Percentiles rank a stretch among this genome's conserved stretches.
phyloP scores from a whole-genome alignment of 2,329 filamentous ascomycete genomes.

The Magnaporthales sp. region DNA sequence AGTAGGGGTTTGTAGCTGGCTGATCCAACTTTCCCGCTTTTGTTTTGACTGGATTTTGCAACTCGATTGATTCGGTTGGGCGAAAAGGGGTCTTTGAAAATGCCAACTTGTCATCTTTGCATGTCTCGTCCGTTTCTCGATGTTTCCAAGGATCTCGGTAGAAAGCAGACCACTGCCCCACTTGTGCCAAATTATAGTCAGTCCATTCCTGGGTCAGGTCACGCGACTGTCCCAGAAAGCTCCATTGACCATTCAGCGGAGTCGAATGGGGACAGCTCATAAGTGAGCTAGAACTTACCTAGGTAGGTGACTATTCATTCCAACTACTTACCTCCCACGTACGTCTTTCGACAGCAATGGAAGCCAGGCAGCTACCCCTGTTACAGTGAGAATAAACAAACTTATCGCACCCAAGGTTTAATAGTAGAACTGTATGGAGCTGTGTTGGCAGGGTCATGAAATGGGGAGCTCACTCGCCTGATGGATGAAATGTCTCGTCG shows the following conservation, averaged over 20 bases:
- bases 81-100: background rate
- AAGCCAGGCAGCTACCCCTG: background rate
- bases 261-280: background rate
- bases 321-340: background rate
- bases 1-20: background rate
- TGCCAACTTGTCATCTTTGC: background rate
- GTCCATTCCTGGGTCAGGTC: background rate
- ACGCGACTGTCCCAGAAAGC: background rate
- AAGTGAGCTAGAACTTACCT: background rate
- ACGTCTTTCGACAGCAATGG: background rate
- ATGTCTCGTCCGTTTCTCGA: background rate
- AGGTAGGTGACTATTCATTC: background rate
- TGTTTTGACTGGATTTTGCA: background rate
- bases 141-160: background rate
- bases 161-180: background rate
- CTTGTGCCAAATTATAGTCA: background rate
- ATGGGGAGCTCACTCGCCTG: background rate
- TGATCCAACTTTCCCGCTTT: background rate
- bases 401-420: background rate
- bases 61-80: background rate
- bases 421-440: background rate
- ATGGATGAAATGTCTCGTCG: background rate
- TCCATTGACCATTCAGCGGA: background rate
- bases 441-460: background rate
- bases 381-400: background rate